phyloP scores from a whole-genome alignment of 2,329 filamentous ascomycete genomes.

The Trichoderma breve region DNA sequence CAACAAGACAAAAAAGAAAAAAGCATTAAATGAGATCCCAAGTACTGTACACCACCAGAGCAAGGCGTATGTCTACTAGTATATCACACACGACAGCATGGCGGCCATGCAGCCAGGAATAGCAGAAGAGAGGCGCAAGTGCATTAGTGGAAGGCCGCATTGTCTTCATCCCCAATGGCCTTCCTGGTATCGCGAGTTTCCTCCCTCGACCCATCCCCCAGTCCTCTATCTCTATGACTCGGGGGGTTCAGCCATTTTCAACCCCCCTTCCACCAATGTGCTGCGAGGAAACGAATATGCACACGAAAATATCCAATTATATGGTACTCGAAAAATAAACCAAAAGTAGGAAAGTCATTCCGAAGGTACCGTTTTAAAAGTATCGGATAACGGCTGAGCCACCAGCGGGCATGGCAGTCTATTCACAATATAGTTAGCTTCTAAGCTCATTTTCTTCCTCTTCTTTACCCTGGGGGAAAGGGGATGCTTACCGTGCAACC shows the following conservation, averaged over 20 bases:
- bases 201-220: not conserved
- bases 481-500: conserved; percentile 78
- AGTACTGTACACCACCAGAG: not conserved
- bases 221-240: not conserved
- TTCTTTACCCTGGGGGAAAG: not conserved
- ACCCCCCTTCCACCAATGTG: conserved; percentile 3
- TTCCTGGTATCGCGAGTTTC: conserved; percentile 8
- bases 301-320: conserved; percentile 38
- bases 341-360: conserved; percentile 17
- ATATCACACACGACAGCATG: conserved; percentile 2
- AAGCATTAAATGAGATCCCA: conserved; percentile 7
- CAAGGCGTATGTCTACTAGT: conserved; percentile 2
- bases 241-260: not conserved
- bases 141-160: conserved; percentile 14
- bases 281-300: conserved; percentile 34
- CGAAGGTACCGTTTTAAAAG: conserved; percentile 33
- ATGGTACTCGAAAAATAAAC: conserved; percentile 22
- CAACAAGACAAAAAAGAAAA: conserved; percentile 16
- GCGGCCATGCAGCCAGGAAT: not conserved
- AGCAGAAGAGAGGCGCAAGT: conserved; percentile 13
- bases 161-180: not conserved
- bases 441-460: not conserved
- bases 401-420: conserved; percentile 46
- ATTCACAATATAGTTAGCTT: conserved; percentile 22
- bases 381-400: conserved; percentile 46